Conservation (phyloP, 257 asterid species). For the Solanum appendiculatum region DNA sequence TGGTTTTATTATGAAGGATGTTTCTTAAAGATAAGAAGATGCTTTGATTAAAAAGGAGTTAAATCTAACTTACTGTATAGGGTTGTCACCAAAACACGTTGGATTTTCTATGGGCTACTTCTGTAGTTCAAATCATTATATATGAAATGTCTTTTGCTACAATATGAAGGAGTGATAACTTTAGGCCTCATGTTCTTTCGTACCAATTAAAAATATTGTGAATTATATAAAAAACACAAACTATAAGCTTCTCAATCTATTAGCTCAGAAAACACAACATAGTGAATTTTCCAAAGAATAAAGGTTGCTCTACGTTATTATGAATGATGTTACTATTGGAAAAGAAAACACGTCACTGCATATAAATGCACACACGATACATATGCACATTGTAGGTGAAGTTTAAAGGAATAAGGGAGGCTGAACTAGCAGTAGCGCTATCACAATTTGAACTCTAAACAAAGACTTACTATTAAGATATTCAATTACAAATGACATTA, state of each 20-base stretch:
- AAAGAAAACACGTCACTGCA: background rate
- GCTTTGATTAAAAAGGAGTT: background rate
- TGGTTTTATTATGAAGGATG: background rate
- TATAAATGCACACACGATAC: background rate
- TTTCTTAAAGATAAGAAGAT: background rate
- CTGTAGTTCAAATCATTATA: background rate
- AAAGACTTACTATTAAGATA: background rate
- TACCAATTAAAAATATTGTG: background rate
- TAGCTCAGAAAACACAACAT: too few species aligned
- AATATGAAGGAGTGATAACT: background rate
- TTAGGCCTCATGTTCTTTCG: background rate
- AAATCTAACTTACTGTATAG: background rate
- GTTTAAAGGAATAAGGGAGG: background rate
- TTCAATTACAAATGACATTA: background rate
- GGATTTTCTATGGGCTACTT: background rate
- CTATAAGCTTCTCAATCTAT: too few species aligned
- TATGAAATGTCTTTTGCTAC: background rate
- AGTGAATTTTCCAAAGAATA: too few species aligned
- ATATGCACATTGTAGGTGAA: background rate
- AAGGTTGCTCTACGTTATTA: too few species aligned
- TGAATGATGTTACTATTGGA: too few species aligned
- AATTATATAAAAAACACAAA: background rate
- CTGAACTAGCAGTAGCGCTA: background rate
- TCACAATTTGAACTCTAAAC: background rate
- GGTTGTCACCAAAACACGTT: background rate